Evolutionary conservation across 2,329 filamentous ascomycete species (phyloP).

Genomic region (Drechmeria coniospora): DNA sequence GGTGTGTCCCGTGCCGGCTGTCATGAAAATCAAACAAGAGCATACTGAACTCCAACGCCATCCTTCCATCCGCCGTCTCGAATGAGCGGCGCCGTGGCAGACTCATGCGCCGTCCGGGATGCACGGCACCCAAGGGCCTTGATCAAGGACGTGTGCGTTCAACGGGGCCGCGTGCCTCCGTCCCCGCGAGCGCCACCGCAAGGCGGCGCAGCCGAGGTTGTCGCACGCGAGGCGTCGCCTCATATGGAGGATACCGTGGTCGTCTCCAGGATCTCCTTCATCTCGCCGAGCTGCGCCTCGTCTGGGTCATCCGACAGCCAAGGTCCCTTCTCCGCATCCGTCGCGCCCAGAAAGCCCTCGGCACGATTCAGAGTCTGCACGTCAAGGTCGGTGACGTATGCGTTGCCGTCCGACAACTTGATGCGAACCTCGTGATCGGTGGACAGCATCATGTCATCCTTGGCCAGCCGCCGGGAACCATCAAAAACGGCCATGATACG

Average conservation of each 20-base stretch:
- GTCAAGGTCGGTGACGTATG: conserved; percentile 86
- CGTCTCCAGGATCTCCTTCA: conserved; percentile 34
- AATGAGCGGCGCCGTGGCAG: conserved; percentile 1
- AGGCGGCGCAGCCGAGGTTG: neutral
- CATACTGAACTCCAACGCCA: neutral
- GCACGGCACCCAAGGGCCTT: no score
- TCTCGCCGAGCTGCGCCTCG: conserved; percentile 42
- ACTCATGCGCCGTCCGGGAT: conserved; percentile 15
- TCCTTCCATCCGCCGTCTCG: neutral
- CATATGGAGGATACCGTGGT: conserved; percentile 7
- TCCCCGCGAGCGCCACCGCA: no score
- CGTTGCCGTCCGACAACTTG: conserved; percentile 56
- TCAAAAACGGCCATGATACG: conserved; percentile 88
- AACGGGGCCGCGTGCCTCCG: no score
- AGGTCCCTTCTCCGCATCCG: conserved; percentile 72
- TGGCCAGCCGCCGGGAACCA: conserved; percentile 73
- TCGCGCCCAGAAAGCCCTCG: conserved; percentile 67
- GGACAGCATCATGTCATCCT: conserved; percentile 98
- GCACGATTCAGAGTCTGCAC: conserved; percentile 78
- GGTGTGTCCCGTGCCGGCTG: no score
- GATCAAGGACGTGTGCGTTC: no score
- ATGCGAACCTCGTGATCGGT: conserved; percentile 88
- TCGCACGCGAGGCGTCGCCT: conserved; percentile 1
- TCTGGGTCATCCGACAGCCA: conserved; percentile 65
- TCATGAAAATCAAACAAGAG: neutral